Percentiles rank a stretch among this genome's conserved stretches.
phyloP scores from a whole-genome alignment of 2,329 filamentous ascomycete species.

The Colletotrichum cordylinicola region DNA sequence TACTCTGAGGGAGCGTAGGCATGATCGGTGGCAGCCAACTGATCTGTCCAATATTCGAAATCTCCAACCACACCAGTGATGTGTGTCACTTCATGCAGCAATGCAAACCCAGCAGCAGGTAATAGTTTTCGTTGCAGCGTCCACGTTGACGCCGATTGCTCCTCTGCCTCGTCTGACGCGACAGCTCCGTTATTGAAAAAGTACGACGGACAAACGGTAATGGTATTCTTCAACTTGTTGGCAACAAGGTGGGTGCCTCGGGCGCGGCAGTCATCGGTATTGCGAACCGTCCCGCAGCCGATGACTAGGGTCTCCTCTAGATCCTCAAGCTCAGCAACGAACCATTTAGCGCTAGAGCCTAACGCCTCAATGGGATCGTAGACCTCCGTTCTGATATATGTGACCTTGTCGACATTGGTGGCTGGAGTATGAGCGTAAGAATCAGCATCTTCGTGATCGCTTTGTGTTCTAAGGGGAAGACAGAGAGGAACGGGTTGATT shows the following conservation, averaged over 20 bases:
- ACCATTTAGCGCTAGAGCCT: not conserved
- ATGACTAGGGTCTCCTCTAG: not conserved
- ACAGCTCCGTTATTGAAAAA: not conserved
- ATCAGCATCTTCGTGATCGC: not conserved
- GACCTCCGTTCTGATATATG: not conserved
- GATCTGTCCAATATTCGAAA: not conserved
- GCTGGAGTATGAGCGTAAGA: not conserved
- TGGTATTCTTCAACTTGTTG: not conserved
- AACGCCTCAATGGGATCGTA: not conserved
- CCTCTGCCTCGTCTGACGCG: not conserved
- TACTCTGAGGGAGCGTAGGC: not conserved
- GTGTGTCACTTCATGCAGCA: not conserved
- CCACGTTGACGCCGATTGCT: not conserved
- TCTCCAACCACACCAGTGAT: not conserved
- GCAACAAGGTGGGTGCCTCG: not conserved
- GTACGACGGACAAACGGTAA: not conserved
- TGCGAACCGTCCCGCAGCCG: not conserved
- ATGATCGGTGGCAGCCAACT: not conserved
- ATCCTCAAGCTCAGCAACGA: not conserved
- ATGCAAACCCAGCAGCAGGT: not conserved
- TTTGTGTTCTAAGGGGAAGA: not conserved
- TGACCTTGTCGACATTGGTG: not conserved
- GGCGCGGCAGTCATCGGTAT: not conserved
- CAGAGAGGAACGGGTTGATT: not conserved
- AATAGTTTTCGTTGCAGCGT: not conserved